Base-by-base conservation (phyloP, 2,329 filamentous ascomycete genomes). In the Leptosphaerulina australis region DNA sequence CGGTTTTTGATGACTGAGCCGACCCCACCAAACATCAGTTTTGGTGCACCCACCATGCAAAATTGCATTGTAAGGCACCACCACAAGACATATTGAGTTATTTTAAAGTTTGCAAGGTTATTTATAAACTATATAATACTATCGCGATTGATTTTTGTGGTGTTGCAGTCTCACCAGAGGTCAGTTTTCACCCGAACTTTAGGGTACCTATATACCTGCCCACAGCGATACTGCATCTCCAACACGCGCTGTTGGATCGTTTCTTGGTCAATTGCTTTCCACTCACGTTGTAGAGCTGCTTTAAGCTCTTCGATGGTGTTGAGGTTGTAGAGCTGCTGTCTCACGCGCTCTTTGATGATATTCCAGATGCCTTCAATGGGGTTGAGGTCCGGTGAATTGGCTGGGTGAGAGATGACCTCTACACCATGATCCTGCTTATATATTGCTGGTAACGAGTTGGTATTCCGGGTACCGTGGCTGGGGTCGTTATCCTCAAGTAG, bases 401-500 rank as follows among this genome's bases (percentile, higher is more conserved):
- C 39, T 30, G 45, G 51, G 24, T 50, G 45, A 30, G 5, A 3
- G 6, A 54, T 34, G 9, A 17, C 18, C 25, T 12, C 20, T 12
- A 30, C 12, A 29, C 26, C 26, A 29, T 12, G 26, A 7, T 29
- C 26, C 4, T n/a, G 26, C 26, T n/a, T 17, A 34, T 38, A 47
- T 24, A 21, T 20, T 8, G 18, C 20, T 12, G 44, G 17, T 3
- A 43, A 6, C 6, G 22, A 41, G n/a, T 43, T 15, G 2, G 3
- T 8, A 12, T 14, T 36, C 14, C 25, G 5, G 12, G 35, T 53
- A 14, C 49, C 49, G 22, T 53, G 50, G 8, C 36, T 44, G 5
- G 37, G 50, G 20, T 53, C 37, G 37, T 44, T 44, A 44, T 48
- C 50, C 21, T 53, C 50, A 4, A 43, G 28, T 3, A 53, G 21